A percentile compares a stretch with the other conserved stretches of the same genome.
These are phyloP conservation scores for Schrenkiella parvula DNA, from an alignment of 345 rosid genomes.

Conservation along the genomic window DNA sequence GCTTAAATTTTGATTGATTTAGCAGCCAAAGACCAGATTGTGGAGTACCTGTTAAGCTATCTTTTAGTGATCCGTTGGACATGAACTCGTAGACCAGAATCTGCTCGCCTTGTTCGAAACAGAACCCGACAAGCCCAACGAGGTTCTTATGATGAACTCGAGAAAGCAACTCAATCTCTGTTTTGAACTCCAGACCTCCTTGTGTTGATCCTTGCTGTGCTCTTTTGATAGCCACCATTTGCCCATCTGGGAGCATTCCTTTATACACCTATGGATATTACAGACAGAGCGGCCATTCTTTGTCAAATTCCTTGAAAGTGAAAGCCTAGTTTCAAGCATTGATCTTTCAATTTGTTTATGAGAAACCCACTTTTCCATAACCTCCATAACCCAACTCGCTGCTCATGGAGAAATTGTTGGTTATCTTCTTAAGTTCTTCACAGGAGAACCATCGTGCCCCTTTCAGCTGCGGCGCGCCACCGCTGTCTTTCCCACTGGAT, in stretches of 20 bases:
- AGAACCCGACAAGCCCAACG: conserved; percentile 85
- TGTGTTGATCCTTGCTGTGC: conserved; percentile 92
- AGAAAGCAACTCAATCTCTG: conserved; percentile 91
- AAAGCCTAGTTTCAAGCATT: not conserved
- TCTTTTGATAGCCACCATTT: conserved; percentile 77
- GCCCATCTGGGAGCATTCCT: conserved; percentile 81
- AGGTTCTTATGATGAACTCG: conserved; percentile 96
- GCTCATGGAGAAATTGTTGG: conserved; percentile 60
- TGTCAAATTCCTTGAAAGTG: not conserved
- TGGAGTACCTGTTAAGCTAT: conserved; percentile 65
- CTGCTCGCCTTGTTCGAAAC: conserved; percentile 88
- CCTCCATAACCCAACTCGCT: conserved; percentile 95
- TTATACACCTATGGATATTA: conserved; percentile 56
- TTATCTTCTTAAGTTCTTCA: conserved; percentile 84
- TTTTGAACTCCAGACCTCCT: conserved; percentile 92
- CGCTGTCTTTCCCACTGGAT: conserved; percentile 77
- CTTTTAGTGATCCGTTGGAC: conserved; percentile 81
- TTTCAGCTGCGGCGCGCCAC: conserved; percentile 86
- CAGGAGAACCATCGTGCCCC: conserved; percentile 96
- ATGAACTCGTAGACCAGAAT: conserved; percentile 84
- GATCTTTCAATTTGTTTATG: not conserved
- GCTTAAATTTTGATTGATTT: too few species aligned
- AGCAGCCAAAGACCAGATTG: not conserved
- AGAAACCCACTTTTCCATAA: conserved; percentile 65
- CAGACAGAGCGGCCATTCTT: not conserved